These are phyloP conservation scores for Colletotrichum navitas DNA, from an alignment of 2,329 filamentous ascomycete species.

Conservation along the genomic window DNA sequence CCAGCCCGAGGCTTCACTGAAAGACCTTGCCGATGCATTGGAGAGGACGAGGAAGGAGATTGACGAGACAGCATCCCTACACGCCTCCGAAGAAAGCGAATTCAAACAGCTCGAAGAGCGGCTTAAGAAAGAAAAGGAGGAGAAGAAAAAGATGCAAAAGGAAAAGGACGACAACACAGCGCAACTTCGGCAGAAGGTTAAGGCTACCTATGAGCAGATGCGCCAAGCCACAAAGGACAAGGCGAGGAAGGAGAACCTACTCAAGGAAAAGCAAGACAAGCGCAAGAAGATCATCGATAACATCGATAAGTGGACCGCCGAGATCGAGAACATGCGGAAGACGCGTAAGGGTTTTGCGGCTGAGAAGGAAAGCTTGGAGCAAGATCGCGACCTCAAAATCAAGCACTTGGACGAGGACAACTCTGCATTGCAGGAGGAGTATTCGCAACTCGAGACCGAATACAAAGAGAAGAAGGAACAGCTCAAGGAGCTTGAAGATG, in stretches of 20 bases:
- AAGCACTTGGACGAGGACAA: slow-evolving; percentile 68
- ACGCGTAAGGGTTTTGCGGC: slow-evolving; percentile 67
- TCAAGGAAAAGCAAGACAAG: slow-evolving; percentile 78
- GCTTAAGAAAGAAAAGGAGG: slow-evolving; percentile 82
- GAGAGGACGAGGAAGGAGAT: slow-evolving; percentile 86
- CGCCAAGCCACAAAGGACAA: slow-evolving; percentile 83
- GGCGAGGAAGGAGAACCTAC: slow-evolving; percentile 78
- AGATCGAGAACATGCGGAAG: slow-evolving; percentile 68
- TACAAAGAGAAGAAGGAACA: slow-evolving; percentile 71
- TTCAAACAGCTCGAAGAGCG: slow-evolving; percentile 74
- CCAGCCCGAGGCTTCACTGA: slow-evolving; percentile 75
- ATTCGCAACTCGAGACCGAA: slow-evolving; percentile 76
- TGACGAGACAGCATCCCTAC: slow-evolving; percentile 80
- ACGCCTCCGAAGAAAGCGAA: slow-evolving; percentile 79
- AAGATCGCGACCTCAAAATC: slow-evolving; percentile 65
- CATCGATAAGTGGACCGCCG: slow-evolving; percentile 75
- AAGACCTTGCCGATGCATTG: slow-evolving; percentile 84
- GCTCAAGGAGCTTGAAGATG: slow-evolving; percentile 80
- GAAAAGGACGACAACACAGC: slow-evolving; percentile 93
- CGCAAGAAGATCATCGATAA: slow-evolving; percentile 78
- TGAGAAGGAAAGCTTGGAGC: slow-evolving; percentile 64
- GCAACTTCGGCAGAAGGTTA: slow-evolving; percentile 84
- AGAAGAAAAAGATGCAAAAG: slow-evolving; percentile 81
- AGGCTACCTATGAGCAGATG: slow-evolving; percentile 84
- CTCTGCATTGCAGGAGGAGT: slow-evolving; percentile 72